Evolutionary conservation across 2,329 filamentous ascomycete species (phyloP).

Genomic region (Paecilomyces sp.): DNA sequence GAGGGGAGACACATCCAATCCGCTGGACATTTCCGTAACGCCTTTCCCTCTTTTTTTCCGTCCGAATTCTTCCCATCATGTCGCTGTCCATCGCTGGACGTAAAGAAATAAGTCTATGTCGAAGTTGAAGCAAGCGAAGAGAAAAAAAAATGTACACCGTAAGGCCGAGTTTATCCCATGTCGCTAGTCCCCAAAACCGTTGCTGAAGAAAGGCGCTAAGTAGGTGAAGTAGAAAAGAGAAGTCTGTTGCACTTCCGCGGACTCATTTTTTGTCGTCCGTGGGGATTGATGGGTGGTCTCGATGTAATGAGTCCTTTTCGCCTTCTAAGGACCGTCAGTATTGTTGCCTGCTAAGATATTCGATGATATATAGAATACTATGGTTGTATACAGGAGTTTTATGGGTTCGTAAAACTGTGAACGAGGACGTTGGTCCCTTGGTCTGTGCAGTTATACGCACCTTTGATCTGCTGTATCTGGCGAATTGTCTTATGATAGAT

Average conservation of each 20-base stretch:
- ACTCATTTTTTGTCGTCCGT: neutral
- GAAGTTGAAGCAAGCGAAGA: neutral
- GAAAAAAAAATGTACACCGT: neutral
- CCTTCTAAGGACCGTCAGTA: neutral
- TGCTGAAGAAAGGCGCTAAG: neutral
- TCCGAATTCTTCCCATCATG: neutral
- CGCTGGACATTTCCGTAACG: neutral
- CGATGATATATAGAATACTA: no score
- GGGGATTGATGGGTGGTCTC: neutral
- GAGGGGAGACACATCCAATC: neutral
- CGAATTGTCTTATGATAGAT: constrained; percentile 4
- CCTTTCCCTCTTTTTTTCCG: neutral
- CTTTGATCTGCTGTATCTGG: constrained; percentile 3
- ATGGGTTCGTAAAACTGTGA: no score
- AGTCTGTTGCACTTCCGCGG: neutral
- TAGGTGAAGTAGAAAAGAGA: neutral
- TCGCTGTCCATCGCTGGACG: neutral
- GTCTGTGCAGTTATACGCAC: neutral
- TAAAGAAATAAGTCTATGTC: neutral
- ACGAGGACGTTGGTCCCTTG: neutral
- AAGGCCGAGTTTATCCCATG: neutral
- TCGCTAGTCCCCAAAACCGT: neutral
- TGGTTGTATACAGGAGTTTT: no score
- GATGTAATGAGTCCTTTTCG: neutral
- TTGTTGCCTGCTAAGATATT: no score